Evolutionary conservation across 306 rosid genomes (phyloP).

Genomic region (Leucaena leucocephala): DNA sequence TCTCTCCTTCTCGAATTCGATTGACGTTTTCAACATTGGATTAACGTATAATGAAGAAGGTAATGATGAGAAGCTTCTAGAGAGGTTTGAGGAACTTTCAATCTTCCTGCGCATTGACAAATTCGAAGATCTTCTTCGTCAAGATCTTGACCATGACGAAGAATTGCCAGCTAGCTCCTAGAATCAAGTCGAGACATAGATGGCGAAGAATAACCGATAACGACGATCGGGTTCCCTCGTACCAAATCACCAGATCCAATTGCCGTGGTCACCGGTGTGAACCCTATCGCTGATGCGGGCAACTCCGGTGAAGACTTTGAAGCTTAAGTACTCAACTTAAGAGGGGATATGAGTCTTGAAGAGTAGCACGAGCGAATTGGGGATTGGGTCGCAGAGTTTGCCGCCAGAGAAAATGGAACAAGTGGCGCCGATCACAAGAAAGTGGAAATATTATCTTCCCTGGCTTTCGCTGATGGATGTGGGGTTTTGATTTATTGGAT

Average conservation of each 20-base stretch:
- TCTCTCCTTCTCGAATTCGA: conserved; percentile 61
- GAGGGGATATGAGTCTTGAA: conserved; percentile 79
- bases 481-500: background rate
- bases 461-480: background rate
- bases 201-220: background rate
- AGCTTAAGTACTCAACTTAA: conserved; percentile 70
- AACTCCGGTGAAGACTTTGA: conserved; percentile 63
- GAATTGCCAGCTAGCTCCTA: background rate
- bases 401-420: conserved; percentile 94
- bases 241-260: conserved; percentile 28
- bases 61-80: conserved; percentile 61
- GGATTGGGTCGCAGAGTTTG: conserved; percentile 81
- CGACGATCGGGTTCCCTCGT: conserved; percentile 34
- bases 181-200: background rate
- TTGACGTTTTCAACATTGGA: conserved; percentile 73
- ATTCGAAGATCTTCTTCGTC: background rate
- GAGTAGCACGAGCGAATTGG: conserved; percentile 74
- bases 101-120: too few species aligned
- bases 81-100: conserved; percentile 55
- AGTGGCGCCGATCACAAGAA: conserved; percentile 79
- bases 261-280: too few species aligned
- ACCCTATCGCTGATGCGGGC: conserved; percentile 10
- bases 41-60: conserved; percentile 35
- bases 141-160: background rate
- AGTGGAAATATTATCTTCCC: conserved; percentile 46